phyloP scores from a whole-genome alignment of 345 rosid genomes.

The Dovyalis caffra region DNA sequence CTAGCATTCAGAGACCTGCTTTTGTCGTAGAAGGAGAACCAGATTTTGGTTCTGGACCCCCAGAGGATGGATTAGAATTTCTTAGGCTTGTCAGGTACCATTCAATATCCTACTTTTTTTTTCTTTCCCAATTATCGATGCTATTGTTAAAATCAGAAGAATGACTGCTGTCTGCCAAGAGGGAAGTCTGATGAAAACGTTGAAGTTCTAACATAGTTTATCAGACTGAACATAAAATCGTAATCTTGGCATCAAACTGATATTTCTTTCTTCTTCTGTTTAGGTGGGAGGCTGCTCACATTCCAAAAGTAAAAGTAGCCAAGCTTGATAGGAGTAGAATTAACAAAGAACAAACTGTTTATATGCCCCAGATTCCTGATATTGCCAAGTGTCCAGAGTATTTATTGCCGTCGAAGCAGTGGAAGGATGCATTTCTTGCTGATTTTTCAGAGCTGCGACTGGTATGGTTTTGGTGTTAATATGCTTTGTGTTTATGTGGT shows the following conservation, averaged over 20 bases:
- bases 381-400: conserved; percentile 67
- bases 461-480: conserved; percentile 36
- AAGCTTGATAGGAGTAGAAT: conserved; percentile 45
- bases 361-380: conserved; percentile 90
- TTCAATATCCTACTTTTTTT: conserved; percentile 3
- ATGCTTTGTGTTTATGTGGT: not conserved
- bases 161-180: too few relatives aligned
- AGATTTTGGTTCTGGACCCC: conserved; percentile 81
- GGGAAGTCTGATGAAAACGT: too few relatives aligned
- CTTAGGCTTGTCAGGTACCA: conserved; percentile 84
- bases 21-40: conserved; percentile 84
- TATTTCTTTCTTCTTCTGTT: conserved; percentile 11
- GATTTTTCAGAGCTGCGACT: conserved; percentile 69
- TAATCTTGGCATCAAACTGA: conserved; percentile 9
- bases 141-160: too few relatives aligned
- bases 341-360: conserved; percentile 61
- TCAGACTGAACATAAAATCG: not conserved
- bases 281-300: conserved; percentile 93
- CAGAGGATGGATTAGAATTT: conserved; percentile 89
- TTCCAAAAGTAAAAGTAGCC: conserved; percentile 74
- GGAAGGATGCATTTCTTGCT: conserved; percentile 84
- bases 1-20: conserved; percentile 81
- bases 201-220: not conserved
- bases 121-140: not conserved
- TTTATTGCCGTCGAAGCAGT: conserved; percentile 59